phyloP scores from a whole-genome alignment of 1,139 yeast species.

The Suhomyces bribrorum region DNA sequence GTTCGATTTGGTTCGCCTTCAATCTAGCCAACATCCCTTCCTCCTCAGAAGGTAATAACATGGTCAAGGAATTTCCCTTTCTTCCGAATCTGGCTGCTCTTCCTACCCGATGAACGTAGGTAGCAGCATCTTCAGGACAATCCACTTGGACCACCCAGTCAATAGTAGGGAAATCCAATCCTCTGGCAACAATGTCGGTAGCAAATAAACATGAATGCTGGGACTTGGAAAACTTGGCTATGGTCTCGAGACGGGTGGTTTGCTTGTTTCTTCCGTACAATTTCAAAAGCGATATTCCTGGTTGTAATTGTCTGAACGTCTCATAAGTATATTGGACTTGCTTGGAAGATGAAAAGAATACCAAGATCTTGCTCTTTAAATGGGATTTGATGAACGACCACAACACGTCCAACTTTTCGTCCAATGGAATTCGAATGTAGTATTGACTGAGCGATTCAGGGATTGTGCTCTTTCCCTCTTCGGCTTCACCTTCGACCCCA shows the following conservation, averaged over 20 bases:
- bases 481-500: constrained; percentile 45
- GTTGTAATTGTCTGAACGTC: constrained; percentile 86
- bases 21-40: constrained; percentile 72
- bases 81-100: constrained; percentile 94
- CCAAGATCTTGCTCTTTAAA: constrained; percentile 79
- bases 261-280: constrained; percentile 96
- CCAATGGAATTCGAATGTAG: constrained; percentile 67
- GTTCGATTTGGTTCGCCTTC: constrained; percentile 62
- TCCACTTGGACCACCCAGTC: constrained; percentile 98
- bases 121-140: constrained; percentile 94
- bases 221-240: constrained; percentile 80
- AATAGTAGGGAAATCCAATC: constrained; percentile 94
- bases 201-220: constrained; percentile 89
- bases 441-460: constrained; percentile 87
- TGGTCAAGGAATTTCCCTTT: constrained; percentile 78
- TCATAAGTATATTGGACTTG: constrained; percentile 95
- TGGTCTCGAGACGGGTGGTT: constrained; percentile 86
- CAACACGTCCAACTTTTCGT: constrained; percentile 80
- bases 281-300: constrained; percentile 91
- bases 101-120: constrained; percentile 96
- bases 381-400: constrained; percentile 93
- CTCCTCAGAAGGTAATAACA: constrained; percentile 83
- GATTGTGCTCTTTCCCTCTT: constrained; percentile 48
- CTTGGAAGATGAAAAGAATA: constrained; percentile 88
- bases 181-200: constrained; percentile 96